phyloP scores from a whole-genome alignment of 2,329 filamentous ascomycete genomes.

The Dryadomyces sulphureus region DNA sequence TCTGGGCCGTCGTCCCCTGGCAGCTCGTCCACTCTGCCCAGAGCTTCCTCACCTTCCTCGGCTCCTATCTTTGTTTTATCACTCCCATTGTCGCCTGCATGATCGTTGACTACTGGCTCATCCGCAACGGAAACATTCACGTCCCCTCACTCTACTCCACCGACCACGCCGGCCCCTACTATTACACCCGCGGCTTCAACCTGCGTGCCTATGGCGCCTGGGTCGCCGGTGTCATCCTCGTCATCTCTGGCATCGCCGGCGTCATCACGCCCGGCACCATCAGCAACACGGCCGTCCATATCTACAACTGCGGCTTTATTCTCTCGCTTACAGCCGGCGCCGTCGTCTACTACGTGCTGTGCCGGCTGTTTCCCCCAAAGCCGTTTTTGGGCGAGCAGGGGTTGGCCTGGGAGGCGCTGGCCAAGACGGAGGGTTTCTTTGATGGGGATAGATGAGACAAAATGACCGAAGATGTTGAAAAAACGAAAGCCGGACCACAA shows the following conservation, averaged over 20 bases:
- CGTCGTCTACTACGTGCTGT: constrained; percentile 46
- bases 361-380: not conserved
- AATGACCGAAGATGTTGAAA: too few relatives aligned
- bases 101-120: constrained; percentile 13
- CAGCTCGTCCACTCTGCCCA: constrained; percentile 9
- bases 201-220: constrained; percentile 19
- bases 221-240: constrained; percentile 17
- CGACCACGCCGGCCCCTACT: constrained; percentile 8
- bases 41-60: constrained; percentile 10
- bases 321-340: constrained; percentile 57
- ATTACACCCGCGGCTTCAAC: constrained; percentile 19
- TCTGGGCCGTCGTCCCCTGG: constrained; percentile 6
- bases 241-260: constrained; percentile 20
- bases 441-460: too few relatives aligned
- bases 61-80: constrained; percentile 12
- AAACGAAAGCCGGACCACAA: too few relatives aligned
- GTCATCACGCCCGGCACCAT: constrained; percentile 15
- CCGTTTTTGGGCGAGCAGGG: too few relatives aligned
- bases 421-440: not conserved
- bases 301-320: constrained; percentile 10
- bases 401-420: not conserved
- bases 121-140: constrained; percentile 5
- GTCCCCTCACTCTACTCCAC: constrained; percentile 3
- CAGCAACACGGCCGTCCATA: constrained; percentile 15
- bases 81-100: constrained; percentile 4